Evolutionary conservation across 2,329 filamentous ascomycete species (phyloP).

Genomic region (Penicillium crustosum): DNA sequence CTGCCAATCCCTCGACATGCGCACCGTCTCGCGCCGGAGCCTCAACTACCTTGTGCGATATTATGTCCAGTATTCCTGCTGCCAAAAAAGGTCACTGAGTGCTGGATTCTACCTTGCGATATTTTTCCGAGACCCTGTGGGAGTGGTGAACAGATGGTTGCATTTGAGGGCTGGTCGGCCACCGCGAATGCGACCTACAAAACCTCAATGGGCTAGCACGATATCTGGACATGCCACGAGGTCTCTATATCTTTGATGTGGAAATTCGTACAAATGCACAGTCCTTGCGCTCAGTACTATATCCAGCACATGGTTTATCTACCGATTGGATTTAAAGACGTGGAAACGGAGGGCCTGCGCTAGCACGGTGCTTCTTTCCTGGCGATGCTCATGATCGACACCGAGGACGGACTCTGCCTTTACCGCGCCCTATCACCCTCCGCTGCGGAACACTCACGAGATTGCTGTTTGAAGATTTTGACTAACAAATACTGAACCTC

Average conservation of each 20-base stretch:
- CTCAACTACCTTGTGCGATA: constrained; percentile 7
- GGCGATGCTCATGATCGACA: background rate
- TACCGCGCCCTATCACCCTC: background rate
- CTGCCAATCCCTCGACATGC: constrained; percentile 17
- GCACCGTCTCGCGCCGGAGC: constrained; percentile 19
- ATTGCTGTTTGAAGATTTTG: background rate
- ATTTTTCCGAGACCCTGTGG: background rate
- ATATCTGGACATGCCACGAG: background rate
- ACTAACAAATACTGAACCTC: constrained; percentile 15
- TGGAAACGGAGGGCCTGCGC: constrained; percentile 3
- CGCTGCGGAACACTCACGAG: background rate
- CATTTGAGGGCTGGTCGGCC: constrained; percentile 3
- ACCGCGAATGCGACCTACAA: constrained; percentile 10
- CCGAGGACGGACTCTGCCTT: background rate
- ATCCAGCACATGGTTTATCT: background rate
- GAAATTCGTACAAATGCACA: background rate
- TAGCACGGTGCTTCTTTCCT: constrained; percentile 1
- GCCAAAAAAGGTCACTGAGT: background rate
- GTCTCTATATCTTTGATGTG: background rate
- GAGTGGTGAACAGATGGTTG: constrained; percentile 1
- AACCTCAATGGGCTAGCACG: background rate
- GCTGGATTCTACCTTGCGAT: background rate
- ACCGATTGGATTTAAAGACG: constrained; percentile 4
- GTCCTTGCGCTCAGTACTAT: background rate
- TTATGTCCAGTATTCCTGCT: background rate